A percentile compares a stretch with the other conserved stretches of the same genome.
Evolutionary conservation across 495 filamentous ascomycete genomes (phyloP).

Genomic region (Tuber borchii): DNA sequence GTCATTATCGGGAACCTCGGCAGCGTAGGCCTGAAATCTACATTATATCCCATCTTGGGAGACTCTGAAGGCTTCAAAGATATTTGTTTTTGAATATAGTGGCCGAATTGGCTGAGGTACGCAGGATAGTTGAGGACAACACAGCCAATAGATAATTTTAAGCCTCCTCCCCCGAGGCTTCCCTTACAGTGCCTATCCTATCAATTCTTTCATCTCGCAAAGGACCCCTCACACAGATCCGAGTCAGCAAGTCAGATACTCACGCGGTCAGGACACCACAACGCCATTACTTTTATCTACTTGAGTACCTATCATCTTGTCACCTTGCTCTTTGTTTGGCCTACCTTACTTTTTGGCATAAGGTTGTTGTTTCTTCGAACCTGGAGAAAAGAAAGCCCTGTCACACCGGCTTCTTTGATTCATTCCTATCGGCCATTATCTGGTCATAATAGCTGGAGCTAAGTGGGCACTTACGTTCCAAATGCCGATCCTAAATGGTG

Average conservation of each 20-base stretch:
- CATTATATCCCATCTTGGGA: not conserved
- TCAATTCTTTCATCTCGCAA: not conserved
- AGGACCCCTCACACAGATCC: not conserved
- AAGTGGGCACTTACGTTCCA: conserved; percentile 12
- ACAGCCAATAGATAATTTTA: not conserved
- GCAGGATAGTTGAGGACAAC: not conserved
- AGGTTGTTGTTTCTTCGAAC: not conserved
- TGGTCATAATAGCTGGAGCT: not conserved
- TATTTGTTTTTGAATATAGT: not conserved
- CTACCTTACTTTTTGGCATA: not conserved
- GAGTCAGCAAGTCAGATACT: not conserved
- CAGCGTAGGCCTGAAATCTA: not conserved
- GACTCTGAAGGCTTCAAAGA: not conserved
- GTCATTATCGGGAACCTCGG: not conserved
- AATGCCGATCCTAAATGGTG: conserved; percentile 37
- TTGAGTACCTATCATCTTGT: not conserved
- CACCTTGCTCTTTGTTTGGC: not conserved
- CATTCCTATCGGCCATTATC: not conserved
- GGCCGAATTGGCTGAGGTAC: not conserved
- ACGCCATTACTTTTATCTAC: not conserved
- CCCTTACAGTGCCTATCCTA: not conserved
- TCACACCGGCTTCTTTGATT: not conserved
- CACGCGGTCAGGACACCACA: not conserved
- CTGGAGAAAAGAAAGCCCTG: not conserved
- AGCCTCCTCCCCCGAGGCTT: not conserved